phyloP scores from a whole-genome alignment of 2,329 filamentous ascomycete genomes.

The Botrytis deweyae region DNA sequence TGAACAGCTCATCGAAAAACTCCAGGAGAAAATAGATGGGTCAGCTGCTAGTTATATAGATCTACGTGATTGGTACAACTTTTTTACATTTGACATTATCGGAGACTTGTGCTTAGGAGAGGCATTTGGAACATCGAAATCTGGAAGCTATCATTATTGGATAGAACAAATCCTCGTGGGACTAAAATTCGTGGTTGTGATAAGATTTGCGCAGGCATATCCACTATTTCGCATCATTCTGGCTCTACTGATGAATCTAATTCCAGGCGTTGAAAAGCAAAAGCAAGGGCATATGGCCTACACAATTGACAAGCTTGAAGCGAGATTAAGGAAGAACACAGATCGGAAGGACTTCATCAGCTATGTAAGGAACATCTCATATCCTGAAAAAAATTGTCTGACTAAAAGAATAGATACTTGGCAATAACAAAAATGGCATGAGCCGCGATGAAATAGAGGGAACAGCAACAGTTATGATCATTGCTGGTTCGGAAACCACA shows the following conservation, averaged over 20 bases:
- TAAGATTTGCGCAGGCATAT: background rate
- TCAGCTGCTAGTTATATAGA: background rate
- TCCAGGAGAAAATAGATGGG: background rate
- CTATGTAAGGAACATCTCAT: background rate
- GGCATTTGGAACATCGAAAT: slow-evolving; percentile 27
- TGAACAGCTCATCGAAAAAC: background rate
- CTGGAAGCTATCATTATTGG: slow-evolving; percentile 34
- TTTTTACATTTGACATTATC: slow-evolving; percentile 41
- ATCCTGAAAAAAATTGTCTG: background rate
- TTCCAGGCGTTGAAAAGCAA: background rate
- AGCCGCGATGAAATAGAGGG: slow-evolving; percentile 17
- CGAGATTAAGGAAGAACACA: background rate
- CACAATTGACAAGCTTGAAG: background rate
- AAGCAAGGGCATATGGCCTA: background rate
- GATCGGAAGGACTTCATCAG: background rate
- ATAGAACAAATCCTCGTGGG: slow-evolving; percentile 20
- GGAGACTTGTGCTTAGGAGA: slow-evolving; percentile 44
- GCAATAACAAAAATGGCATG: slow-evolving; percentile 6
- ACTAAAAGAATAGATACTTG: background rate
- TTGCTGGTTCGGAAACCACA: slow-evolving; percentile 24
- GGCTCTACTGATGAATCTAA: background rate
- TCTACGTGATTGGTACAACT: background rate
- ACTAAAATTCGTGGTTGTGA: background rate
- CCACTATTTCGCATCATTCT: background rate
- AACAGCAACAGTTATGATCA: slow-evolving; percentile 15